Evolutionary conservation across 2,329 filamentous ascomycete species (phyloP), one percentile per base, ranked within the genome.

Genomic region (Aspergillus awamori): DNA sequence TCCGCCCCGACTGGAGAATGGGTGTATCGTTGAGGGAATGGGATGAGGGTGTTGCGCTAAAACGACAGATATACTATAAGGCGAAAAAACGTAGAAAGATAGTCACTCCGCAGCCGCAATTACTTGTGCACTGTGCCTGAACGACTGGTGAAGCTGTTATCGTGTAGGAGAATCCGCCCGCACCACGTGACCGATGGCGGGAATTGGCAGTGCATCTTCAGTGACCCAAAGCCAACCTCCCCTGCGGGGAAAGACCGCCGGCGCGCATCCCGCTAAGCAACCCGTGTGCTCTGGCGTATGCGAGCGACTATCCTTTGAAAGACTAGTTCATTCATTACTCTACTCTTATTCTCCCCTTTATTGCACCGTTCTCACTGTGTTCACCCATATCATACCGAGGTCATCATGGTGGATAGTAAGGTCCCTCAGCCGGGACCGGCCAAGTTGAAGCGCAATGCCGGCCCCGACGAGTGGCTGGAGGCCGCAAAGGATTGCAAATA

Each of bases 401-500:
- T 60, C 68, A 70, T 60, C 53, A 79, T 80, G 77, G 73, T 74
- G 38, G 75, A 78, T 62, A 83, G 80, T 65, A 84, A 86, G 66
- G 86, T 97, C 69, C 94, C 95, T 61, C 91, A 94, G 81, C 94
- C 94, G 60, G 94, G 94, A 57, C 93, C 94, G 60, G 94, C 94
- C 62, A 92, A 90, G 70, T 82, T 98, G 67, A 88, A 87, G 65
- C 87, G 90, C 60, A 91, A 92, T 76, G 91, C 93, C 41, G 92
- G 92, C 13, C 88, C 96, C 36, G 92, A 97, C 76, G 93, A 98
- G 81, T 99, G 95, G 95, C 85, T 99, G 33, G 91, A 95, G 75
- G 91, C 96, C 78, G 95, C 95, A 48, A 97, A 97, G 80, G 91
- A 95, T 79, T 98, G 95, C 81, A 95, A 96, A 77, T 97, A 98